A percentile compares a stretch with the other conserved stretches of the same genome.
These are phyloP conservation scores for Tylopilus sp. DNA, from an alignment of 1,284 basidiomycete species.

Conservation along the genomic window DNA sequence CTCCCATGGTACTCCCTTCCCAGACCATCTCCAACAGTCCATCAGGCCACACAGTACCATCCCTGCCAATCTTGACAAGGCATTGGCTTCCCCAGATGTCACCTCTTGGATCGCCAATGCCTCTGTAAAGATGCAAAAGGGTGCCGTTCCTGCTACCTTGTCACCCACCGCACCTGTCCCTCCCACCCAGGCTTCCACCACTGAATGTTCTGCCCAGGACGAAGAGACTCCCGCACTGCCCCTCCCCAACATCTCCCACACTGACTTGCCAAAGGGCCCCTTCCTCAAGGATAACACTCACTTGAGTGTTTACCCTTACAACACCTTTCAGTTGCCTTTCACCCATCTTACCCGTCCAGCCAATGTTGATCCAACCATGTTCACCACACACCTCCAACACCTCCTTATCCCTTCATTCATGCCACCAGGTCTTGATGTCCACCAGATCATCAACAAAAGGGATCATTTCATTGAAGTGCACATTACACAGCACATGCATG, in stretches of 20 bases:
- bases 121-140: conserved; percentile 78
- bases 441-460: too few relatives aligned
- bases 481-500: conserved; percentile 86
- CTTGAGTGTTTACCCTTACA: conserved; percentile 93
- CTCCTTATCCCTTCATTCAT: conserved; percentile 71
- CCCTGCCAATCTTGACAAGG: conserved; percentile 68
- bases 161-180: conserved; percentile 21
- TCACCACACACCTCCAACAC: conserved; percentile 77
- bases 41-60: conserved; percentile 69
- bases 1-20: conserved; percentile 79
- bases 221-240: conserved; percentile 49
- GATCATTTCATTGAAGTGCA: conserved; percentile 91
- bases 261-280: conserved; percentile 67
- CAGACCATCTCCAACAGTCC: conserved; percentile 79
- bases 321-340: conserved; percentile 89
- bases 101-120: conserved; percentile 73
- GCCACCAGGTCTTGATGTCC: too few relatives aligned
- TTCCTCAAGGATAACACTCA: conserved; percentile 81
- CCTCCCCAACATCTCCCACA: conserved; percentile 48
- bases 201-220: conserved; percentile 46
- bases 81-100: conserved; percentile 64
- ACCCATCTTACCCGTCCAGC: conserved; percentile 72
- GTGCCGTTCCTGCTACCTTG: conserved; percentile 41
- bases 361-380: conserved; percentile 63
- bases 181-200: conserved; percentile 23